These are phyloP conservation scores for Kandelia obovata DNA, from an alignment of 345 rosid genomes.

Conservation along the genomic window DNA sequence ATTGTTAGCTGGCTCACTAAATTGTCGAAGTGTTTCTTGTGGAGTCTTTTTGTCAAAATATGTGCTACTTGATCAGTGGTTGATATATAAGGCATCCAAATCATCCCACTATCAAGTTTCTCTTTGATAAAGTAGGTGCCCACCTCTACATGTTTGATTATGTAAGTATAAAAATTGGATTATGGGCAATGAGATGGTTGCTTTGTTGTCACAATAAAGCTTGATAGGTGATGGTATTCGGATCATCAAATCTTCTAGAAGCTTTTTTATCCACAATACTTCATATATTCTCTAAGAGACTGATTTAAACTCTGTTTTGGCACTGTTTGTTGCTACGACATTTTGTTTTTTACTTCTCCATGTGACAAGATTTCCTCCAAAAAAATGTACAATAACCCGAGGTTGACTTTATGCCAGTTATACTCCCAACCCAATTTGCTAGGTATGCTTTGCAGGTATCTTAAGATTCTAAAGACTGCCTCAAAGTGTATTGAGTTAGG, in stretches of 20 bases:
- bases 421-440: not conserved
- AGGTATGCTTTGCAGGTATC: too few species aligned
- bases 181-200: not conserved
- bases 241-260: not conserved
- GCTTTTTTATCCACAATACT: not conserved
- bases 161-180: not conserved
- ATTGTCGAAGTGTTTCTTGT: not conserved
- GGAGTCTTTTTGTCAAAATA: not conserved
- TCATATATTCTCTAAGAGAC: not conserved
- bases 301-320: not conserved
- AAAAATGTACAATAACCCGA: not conserved
- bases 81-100: not conserved
- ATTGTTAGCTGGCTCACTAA: not conserved
- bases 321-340: not conserved
- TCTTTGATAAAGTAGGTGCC: not conserved
- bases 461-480: too few species aligned
- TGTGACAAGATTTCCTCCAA: constrained; percentile 2
- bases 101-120: not conserved
- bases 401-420: not conserved
- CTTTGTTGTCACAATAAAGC: not conserved
- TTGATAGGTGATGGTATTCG: not conserved
- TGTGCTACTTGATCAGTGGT: not conserved
- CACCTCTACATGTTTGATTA: not conserved
- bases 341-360: not conserved
- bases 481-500: too few species aligned